These are phyloP conservation scores for Podospora bellae-mahoneyi DNA, from an alignment of 495 filamentous ascomycete genomes.

Conservation along the genomic window DNA sequence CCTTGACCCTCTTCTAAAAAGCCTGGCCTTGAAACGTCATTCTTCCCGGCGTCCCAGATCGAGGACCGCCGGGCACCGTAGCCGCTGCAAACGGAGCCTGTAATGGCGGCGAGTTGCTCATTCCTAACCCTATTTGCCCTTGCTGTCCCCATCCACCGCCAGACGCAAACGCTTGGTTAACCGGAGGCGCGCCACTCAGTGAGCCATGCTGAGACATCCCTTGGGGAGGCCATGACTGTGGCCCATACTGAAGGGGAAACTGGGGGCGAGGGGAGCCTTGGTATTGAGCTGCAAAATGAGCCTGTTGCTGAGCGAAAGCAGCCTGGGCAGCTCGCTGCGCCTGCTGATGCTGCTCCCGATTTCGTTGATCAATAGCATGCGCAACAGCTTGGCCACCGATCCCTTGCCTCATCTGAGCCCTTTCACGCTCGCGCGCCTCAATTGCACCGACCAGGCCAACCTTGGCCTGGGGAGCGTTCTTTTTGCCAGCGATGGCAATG, in stretches of 20 bases:
- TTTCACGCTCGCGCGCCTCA: constrained; percentile 70
- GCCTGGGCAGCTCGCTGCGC: constrained; percentile 35
- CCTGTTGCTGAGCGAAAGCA: constrained; percentile 38
- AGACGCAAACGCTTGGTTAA: constrained; percentile 11
- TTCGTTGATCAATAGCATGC: constrained; percentile 72
- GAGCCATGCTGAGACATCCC: constrained; percentile 23
- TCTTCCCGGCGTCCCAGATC: constrained; percentile 31
- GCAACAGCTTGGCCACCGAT: constrained; percentile 70
- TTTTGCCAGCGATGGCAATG: constrained; percentile 63
- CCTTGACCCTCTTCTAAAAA: constrained; percentile 31
- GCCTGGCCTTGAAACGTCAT: constrained; percentile 41
- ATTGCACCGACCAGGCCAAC: constrained; percentile 72
- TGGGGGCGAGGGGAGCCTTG: constrained; percentile 4
- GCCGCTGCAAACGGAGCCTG: constrained; percentile 32
- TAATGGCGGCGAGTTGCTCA: constrained; percentile 27
- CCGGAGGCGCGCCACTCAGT: constrained; percentile 9
- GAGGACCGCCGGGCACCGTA: constrained; percentile 17
- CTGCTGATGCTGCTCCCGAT: constrained; percentile 55
- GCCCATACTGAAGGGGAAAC: constrained; percentile 18
- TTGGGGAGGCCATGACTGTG: constrained; percentile 13
- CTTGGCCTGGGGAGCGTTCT: constrained; percentile 47
- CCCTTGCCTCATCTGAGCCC: constrained; percentile 65
- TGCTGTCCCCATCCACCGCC: constrained; percentile 22
- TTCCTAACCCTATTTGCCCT: constrained; percentile 25
- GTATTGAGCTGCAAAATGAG: constrained; percentile 19